phyloP scores from a whole-genome alignment of 2,329 filamentous ascomycete species.

The Bipolaris gigantea region DNA sequence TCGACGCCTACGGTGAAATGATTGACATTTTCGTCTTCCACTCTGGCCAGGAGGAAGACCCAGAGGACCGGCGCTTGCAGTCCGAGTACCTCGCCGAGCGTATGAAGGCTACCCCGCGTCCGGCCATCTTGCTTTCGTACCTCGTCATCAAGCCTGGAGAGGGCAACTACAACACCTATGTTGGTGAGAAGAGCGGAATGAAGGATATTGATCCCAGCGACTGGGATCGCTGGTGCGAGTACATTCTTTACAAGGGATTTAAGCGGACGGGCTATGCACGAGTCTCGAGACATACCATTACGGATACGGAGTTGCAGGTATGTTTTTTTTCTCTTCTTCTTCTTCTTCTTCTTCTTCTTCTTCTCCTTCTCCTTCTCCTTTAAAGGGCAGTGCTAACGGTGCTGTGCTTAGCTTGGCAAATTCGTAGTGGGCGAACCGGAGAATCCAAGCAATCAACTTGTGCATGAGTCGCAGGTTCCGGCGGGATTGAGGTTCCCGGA shows the following conservation, averaged over 20 bases:
- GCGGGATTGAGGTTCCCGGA: conserved; percentile 80
- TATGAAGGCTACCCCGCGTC: conserved; percentile 81
- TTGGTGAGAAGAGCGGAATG: conserved; percentile 85
- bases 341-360: not conserved
- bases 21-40: conserved; percentile 98
- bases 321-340: conserved; percentile 19
- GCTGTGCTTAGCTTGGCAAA: conserved; percentile 68
- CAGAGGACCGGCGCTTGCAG: conserved; percentile 86
- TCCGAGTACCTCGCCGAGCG: conserved; percentile 80
- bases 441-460: conserved; percentile 63
- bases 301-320: conserved; percentile 93
- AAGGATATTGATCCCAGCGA: conserved; percentile 89
- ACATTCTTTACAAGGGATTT: conserved; percentile 91
- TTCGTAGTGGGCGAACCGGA: conserved; percentile 78
- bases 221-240: conserved; percentile 99
- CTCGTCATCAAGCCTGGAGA: conserved; percentile 86
- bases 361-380: not conserved
- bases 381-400: not conserved
- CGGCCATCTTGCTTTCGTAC: conserved; percentile 85
- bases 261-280: conserved; percentile 86
- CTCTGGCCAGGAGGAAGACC: conserved; percentile 95
- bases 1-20: conserved; percentile 86
- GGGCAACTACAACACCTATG: conserved; percentile 97
- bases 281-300: conserved; percentile 86
- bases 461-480: conserved; percentile 74